Evolutionary conservation across 148 eudicot genomes (phyloP), one percentile per base, ranked within the genome.

Genomic region (Limonium bicolor): DNA sequence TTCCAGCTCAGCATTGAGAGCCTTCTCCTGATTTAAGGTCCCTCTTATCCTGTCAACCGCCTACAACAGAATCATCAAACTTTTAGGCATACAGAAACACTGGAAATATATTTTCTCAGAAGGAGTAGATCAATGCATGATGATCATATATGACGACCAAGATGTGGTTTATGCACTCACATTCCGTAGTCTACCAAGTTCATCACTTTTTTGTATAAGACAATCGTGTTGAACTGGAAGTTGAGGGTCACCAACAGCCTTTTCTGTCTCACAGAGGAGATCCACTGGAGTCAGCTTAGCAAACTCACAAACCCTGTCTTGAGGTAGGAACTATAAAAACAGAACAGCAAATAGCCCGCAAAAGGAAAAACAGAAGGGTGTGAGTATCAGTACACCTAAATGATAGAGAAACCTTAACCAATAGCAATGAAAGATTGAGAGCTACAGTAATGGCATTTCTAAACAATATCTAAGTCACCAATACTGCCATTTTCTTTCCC

Each of bases 271-370:
- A 54, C 82, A 84, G 36, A 90, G 66, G 51, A 90, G 93, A 62
- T 80, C 77, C 21, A 84, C 66, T 18, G 97, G 97, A 50, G 87
- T 74, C 59, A 90, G 64, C 77, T 84, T 90, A 25, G 97, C 95
- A 65, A 90, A 90, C 72, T 90, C 97, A 36, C 96, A 90, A 12
- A 90, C 97, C 63, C 93, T 68, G 63, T 90, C 97, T 75, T 90
- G 97, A n/a, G 97, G 97, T 38, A 88, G 63, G 68, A 88, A 88
- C 94, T 88, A n/a, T n/a, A 12, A 20, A 27, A 17, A 50, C 52
- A 30, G 1, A 38, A 18, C 18, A 21, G 20, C 38, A 16, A 24
- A 24, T 21, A 54, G 15, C 17, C 6, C 30, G 24, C 48, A n/a
- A n/a, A n/a, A n/a, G n/a, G n/a, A n/a, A n/a, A n/a, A n/a, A n/a